Base-by-base conservation (phyloP, 2,329 filamentous ascomycete genomes). In the Plectosphaerella plurivora region DNA sequence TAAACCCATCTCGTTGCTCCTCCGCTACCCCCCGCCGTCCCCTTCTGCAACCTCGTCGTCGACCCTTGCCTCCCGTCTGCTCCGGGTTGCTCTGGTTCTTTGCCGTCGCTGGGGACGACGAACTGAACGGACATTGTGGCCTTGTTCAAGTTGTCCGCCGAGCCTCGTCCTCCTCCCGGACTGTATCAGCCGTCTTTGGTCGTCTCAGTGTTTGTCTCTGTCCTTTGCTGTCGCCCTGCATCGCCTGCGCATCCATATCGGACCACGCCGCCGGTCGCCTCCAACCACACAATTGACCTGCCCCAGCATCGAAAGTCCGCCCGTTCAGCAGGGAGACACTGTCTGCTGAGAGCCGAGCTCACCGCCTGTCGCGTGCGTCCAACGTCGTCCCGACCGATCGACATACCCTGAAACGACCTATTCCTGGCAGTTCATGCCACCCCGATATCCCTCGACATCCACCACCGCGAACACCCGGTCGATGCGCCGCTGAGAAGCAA, bases 321-420 rank as follows among this genome's bases (percentile, higher is more conserved):
- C 28, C 11, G 28, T 33, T 33, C 28, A 33, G 28, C 28, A 12
- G 11, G 28, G 41, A 12, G 18, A 44, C 41, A n/a, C 11, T 12
- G n/a, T 44, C 7, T 16, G n/a, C 11, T 44, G 41, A 6, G 41
- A 44, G n/a, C 41, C 18, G 11, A 44, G 41, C 41, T 44, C 41
- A 44, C 41, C 41, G 41, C 41, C 41, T 44, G 41, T 44, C 41
- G 41, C 16, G 41, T 44, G 41, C 41, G 16, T 18, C 41, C n/a
- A 44, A 16, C 41, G 25, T 14, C 20, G 18, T 18, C 47, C 47
- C 18, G 47, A 49, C 47, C 18, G 47, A 49, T 49, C 47, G 47
- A 49, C 47, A 22, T 16, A 16, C 35, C 47, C 36, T 49, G 47
- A 49, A 49, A 49, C 47, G 35, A 16, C 41, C 20, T 28, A 41